A percentile compares a stretch with the other conserved stretches of the same genome.
Evolutionary conservation across 257 asterid genomes (phyloP).

Genomic region (Salvia splendens): DNA sequence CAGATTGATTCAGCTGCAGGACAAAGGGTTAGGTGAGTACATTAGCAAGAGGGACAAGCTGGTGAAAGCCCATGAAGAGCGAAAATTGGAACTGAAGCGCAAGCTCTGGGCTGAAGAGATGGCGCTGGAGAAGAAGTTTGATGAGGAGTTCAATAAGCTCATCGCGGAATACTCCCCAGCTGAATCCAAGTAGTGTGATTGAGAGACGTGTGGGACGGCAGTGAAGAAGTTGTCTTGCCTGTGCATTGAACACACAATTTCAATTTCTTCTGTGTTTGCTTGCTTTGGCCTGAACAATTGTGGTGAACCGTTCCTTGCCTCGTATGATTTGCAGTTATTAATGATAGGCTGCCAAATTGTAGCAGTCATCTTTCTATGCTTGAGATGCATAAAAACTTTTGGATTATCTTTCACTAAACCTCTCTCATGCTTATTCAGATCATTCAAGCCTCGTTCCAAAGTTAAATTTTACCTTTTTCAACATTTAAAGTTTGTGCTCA

Average conservation of each 20-base stretch:
- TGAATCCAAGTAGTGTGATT: not conserved
- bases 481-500: not conserved
- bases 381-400: not conserved
- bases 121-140: constrained; percentile 50
- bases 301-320: not conserved
- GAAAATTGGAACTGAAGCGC: constrained; percentile 39
- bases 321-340: not conserved
- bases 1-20: constrained; percentile 45
- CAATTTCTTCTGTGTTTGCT: not conserved
- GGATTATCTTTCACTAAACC: not conserved
- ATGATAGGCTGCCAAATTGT: not conserved
- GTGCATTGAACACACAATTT: constrained; percentile 1
- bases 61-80: constrained; percentile 42
- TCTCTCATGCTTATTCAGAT: no score
- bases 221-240: constrained; percentile 6
- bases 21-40: constrained; percentile 47
- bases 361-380: not conserved
- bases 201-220: not conserved
- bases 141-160: constrained; percentile 36
- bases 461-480: not conserved
- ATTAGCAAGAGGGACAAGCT: constrained; percentile 36
- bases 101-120: constrained; percentile 44
- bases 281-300: not conserved
- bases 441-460: not conserved
- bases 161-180: constrained; percentile 41